Evolutionary conservation across 2,329 filamentous ascomycete genomes (phyloP).

Genomic region (Aspergillus melleus): DNA sequence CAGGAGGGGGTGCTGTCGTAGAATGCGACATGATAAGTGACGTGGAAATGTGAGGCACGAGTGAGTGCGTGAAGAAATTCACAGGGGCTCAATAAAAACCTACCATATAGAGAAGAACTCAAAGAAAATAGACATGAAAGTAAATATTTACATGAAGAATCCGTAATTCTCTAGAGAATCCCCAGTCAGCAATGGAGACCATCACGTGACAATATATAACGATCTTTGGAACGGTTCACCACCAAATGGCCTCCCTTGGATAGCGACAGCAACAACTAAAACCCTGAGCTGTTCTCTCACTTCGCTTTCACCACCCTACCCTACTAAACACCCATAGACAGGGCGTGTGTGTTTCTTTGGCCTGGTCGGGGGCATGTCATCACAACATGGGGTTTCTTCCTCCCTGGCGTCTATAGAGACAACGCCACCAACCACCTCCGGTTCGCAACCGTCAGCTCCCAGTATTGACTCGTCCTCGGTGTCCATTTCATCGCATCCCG

Average conservation of each 20-base stretch:
- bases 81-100: neutral
- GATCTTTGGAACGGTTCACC: constrained; percentile 25
- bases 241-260: neutral
- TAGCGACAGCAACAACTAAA: neutral
- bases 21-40: neutral
- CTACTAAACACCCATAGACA: neutral
- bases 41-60: neutral
- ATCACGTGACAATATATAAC: constrained; percentile 33
- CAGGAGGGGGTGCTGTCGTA: constrained; percentile 66
- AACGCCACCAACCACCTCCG: constrained; percentile 17
- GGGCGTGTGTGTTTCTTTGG: constrained; percentile 1
- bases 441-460: constrained; percentile 15
- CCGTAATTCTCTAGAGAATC: neutral
- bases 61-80: neutral
- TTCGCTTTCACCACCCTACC: neutral
- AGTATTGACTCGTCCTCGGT: constrained; percentile 12
- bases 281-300: neutral
- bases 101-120: neutral
- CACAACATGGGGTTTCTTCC: constrained; percentile 23
- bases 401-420: constrained; percentile 26
- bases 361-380: constrained; percentile 22
- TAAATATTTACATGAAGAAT: neutral
- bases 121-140: neutral
- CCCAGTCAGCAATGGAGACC: neutral
- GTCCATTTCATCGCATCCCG: constrained; percentile 8